Evolutionary conservation across 179 eudicot species (phyloP).

Genomic region (Silene coronaria): DNA sequence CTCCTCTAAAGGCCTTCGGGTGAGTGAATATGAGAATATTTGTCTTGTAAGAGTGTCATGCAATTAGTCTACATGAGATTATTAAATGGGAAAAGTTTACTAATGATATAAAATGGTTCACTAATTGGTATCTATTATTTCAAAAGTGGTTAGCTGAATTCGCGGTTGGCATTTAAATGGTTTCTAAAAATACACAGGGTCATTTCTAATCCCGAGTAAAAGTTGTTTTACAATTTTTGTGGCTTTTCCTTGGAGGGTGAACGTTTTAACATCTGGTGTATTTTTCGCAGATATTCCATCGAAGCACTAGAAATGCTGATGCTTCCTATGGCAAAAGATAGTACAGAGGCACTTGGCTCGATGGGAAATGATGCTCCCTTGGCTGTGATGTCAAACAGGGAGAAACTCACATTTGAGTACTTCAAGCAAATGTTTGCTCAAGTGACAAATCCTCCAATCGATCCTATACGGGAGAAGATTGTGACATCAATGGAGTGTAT

Average conservation of each 20-base stretch:
- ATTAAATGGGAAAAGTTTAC: too few species aligned
- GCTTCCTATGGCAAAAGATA: slow-evolving; percentile 97
- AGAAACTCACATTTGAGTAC: slow-evolving; percentile 93
- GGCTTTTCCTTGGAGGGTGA: neutral
- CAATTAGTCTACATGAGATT: too few species aligned
- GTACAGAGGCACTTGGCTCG: slow-evolving; percentile 94
- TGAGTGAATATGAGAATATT: slow-evolving; percentile 24
- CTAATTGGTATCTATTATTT: neutral
- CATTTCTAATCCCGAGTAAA: too few species aligned
- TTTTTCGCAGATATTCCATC: slow-evolving; percentile 60
- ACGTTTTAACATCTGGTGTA: slow-evolving; percentile 10
- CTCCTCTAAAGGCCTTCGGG: slow-evolving; percentile 98
- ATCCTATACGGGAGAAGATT: slow-evolving; percentile 93
- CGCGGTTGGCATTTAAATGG: neutral
- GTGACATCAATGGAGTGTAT: slow-evolving; percentile 99
- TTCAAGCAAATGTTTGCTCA: slow-evolving; percentile 99
- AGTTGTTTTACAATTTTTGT: neutral
- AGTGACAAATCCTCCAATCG: slow-evolving; percentile 97
- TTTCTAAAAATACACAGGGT: neutral
- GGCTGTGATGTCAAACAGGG: slow-evolving; percentile 96
- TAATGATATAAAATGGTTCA: neutral
- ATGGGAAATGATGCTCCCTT: slow-evolving; percentile 99
- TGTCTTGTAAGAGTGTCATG: neutral
- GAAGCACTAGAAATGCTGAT: slow-evolving; percentile 92
- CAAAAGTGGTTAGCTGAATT: neutral